Evolutionary conservation across 192 early-diverging fungal genomes (phyloP).

Genomic region (Obelidium mucronatum): DNA sequence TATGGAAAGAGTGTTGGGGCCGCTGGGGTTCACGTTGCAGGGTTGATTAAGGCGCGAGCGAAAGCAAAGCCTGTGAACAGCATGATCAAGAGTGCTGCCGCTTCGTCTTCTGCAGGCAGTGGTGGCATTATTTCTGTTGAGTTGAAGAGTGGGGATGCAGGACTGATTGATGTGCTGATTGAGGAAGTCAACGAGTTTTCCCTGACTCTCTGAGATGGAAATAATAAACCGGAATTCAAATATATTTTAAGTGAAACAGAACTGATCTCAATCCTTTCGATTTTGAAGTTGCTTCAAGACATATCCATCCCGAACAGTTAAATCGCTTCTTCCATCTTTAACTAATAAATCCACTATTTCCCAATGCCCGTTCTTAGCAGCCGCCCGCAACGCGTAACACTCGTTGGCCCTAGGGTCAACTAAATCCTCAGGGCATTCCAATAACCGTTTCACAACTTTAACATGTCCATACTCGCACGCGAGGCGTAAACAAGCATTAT

Average conservation of each 20-base stretch:
- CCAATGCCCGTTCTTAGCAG: conserved; percentile 21
- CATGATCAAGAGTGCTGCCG: conserved; percentile 18
- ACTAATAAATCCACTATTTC: conserved; percentile 15
- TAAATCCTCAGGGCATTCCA: background rate
- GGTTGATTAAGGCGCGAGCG: conserved; percentile 38
- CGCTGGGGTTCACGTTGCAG: conserved; percentile 34
- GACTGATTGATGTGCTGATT: conserved; percentile 34
- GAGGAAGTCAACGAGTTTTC: conserved; percentile 38
- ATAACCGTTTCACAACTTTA: conserved; percentile 12
- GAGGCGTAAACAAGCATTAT: conserved; percentile 13
- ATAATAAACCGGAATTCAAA: too few relatives aligned
- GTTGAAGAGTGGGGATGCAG: conserved; percentile 34
- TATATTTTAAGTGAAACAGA: too few relatives aligned
- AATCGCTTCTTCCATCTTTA: conserved; percentile 18
- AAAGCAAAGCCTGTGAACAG: conserved; percentile 3
- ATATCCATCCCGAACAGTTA: conserved; percentile 1
- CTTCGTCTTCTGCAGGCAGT: background rate
- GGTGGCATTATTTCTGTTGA: conserved; percentile 29
- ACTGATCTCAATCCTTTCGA: too few relatives aligned
- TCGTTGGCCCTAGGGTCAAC: conserved; percentile 20
- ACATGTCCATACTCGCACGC: conserved; percentile 20
- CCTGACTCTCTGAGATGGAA: background rate
- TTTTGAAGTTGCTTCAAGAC: too few relatives aligned
- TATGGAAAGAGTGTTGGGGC: conserved; percentile 32
- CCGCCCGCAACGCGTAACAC: conserved; percentile 13